These are phyloP conservation scores for Perkinsus olseni DNA, from an alignment of 169 alveolate genomes.

Conservation along the genomic window DNA sequence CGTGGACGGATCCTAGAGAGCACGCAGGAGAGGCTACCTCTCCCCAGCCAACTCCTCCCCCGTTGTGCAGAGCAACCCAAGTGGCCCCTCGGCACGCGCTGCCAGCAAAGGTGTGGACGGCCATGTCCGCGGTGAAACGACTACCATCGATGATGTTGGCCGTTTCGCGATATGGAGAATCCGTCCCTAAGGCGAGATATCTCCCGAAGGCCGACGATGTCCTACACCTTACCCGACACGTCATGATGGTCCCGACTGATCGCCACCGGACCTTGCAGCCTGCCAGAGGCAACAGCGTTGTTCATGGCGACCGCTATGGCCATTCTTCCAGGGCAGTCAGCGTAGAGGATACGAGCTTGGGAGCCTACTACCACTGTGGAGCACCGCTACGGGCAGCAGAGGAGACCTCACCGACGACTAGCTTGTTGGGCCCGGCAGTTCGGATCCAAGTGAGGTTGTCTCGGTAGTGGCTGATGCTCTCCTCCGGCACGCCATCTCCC, in stretches of 20 bases:
- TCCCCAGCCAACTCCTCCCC: constrained; percentile 66
- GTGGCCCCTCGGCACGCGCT: constrained; percentile 53
- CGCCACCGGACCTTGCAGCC: constrained; percentile 39
- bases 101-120: constrained; percentile 42
- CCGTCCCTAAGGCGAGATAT: constrained; percentile 19
- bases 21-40: constrained; percentile 20
- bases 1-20: background rate
- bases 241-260: constrained; percentile 54
- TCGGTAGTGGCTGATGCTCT: constrained; percentile 25
- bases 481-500: background rate
- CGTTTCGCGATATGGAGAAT: constrained; percentile 49
- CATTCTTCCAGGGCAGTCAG: constrained; percentile 44
- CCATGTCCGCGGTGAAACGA: constrained; percentile 51
- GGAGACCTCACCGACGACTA: constrained; percentile 13
- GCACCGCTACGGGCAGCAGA: background rate
- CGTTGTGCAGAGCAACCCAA: constrained; percentile 55
- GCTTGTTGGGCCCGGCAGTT: constrained; percentile 41
- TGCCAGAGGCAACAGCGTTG: constrained; percentile 32
- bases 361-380: constrained; percentile 30
- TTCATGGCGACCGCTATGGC: constrained; percentile 39
- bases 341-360: constrained; percentile 48
- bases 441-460: constrained; percentile 43
- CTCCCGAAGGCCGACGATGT: background rate
- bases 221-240: constrained; percentile 34
- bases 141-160: constrained; percentile 48